Conservation (phyloP, 495 filamentous ascomycete species). For the Penicillium manginii region DNA sequence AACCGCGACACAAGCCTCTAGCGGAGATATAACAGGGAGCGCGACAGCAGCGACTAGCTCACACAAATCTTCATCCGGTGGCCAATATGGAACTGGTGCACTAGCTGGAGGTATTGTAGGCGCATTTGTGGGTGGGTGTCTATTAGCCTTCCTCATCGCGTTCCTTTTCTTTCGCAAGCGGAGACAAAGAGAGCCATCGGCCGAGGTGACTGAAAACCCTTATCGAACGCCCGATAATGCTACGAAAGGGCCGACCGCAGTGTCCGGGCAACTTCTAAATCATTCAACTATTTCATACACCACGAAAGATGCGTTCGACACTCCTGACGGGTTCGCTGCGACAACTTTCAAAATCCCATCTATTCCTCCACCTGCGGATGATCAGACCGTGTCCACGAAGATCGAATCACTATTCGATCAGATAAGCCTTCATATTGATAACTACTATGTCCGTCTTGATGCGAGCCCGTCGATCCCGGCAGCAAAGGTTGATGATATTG, state of each 20-base stretch:
- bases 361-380: conserved; percentile 23
- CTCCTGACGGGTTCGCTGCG: not conserved
- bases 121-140: conserved; percentile 28
- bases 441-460: conserved; percentile 26
- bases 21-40: not conserved
- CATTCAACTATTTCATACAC: conserved; percentile 16
- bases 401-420: conserved; percentile 34
- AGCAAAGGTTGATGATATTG: conserved; percentile 8
- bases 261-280: not conserved
- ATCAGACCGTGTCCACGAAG: conserved; percentile 17
- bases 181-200: not conserved
- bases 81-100: conserved; percentile 18
- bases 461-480: not conserved
- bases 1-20: not conserved
- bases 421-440: conserved; percentile 33
- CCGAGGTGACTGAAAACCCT: not conserved
- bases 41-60: not conserved
- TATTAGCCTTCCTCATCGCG: conserved; percentile 34
- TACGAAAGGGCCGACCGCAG: not conserved
- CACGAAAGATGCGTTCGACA: not conserved
- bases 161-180: conserved; percentile 21
- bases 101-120: conserved; percentile 40
- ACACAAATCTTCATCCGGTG: conserved; percentile 4
- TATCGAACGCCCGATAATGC: too few species aligned
- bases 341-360: not conserved